Evolutionary conservation across 768 basidiomycete genomes (phyloP), one percentile per base, ranked within the genome.

Genomic region (Boletales sp.): DNA sequence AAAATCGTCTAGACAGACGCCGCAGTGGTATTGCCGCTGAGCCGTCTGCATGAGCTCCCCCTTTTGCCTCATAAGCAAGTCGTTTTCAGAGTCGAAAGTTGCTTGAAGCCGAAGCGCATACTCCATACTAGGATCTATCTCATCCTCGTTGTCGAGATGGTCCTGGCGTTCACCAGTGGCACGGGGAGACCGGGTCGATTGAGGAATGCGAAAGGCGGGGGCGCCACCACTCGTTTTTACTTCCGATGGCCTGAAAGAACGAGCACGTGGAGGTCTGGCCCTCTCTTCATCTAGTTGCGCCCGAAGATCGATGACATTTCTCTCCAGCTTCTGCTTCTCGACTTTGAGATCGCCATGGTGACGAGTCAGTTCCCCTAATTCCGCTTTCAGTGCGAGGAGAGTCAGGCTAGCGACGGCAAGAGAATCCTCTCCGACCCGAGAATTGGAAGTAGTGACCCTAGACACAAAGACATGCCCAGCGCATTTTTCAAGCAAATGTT

Each of bases 401-500:
- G 66, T 68, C 32, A 83, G 62, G 55, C 81, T 84, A 8, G 80
- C 73, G 17, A 76, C 70, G 8, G 80, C 64, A 8, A 82, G 59
- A 0, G 67, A 58, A 19, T 69, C 64, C 13, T 66, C 65, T 51
- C 67, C 45, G 3, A 47, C 38, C 2, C n/a, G 18, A 19, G 52
- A n/a, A n/a, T 63, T 60, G 12, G 48, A 19, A 38, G 56, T 49
- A 38, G 49, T 31, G 5, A 54, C 46, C 33, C 66, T 68, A 1
- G 79, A 70, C 10, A 75, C 65, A 51, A 86, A 76, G 48, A 79
- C 67, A 44, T 84, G 77, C 2, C 74, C 81, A 5, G 78, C 76
- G 57, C 72, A 86, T 53, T 80, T 74, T 8, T 71, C 69, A 28
- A 83, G 68, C 2, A 81, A 70, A 46, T 78, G 76, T 4, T 84